These are phyloP conservation scores for Thelonectria olida DNA, from an alignment of 2,329 filamentous ascomycete genomes.

Conservation along the genomic window DNA sequence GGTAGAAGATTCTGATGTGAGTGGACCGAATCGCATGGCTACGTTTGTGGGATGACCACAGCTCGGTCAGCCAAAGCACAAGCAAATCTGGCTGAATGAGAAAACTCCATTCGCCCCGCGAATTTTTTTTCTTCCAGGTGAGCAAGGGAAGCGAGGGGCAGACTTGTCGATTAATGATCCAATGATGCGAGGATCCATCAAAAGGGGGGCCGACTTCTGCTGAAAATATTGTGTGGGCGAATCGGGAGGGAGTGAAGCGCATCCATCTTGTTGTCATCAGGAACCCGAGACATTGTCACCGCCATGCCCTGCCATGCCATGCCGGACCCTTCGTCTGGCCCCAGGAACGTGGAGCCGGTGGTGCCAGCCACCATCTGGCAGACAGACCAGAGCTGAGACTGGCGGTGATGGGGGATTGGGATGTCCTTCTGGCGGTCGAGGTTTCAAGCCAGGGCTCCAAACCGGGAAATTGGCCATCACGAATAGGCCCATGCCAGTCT, in stretches of 20 bases:
- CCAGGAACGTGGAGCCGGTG: conserved; percentile 34
- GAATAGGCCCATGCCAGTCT: conserved; percentile 27
- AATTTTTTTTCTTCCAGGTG: background rate
- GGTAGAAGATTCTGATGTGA: background rate
- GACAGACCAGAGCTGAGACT: conserved; percentile 35
- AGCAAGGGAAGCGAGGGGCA: background rate
- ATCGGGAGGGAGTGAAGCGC: conserved; percentile 20
- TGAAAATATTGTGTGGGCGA: background rate
- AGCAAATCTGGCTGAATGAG: background rate
- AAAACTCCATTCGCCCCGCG: background rate
- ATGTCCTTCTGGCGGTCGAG: conserved; percentile 22
- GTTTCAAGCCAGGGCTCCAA: conserved; percentile 36
- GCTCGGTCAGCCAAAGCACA: conserved; percentile 13
- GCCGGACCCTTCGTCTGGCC: conserved; percentile 33
- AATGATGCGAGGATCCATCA: conserved; percentile 6
- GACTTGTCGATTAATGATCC: background rate
- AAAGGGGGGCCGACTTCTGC: background rate
- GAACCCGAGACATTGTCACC: conserved; percentile 43
- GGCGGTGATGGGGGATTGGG: conserved; percentile 33
- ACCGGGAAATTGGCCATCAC: conserved; percentile 32
- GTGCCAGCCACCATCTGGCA: conserved; percentile 34
- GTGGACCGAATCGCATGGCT: conserved; percentile 13
- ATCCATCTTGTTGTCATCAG: conserved; percentile 27
- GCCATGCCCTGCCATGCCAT: conserved; percentile 27
- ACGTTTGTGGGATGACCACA: background rate